Evolutionary conservation across 2,329 filamentous ascomycete species (phyloP).

Genomic region (Monilinia polystroma): DNA sequence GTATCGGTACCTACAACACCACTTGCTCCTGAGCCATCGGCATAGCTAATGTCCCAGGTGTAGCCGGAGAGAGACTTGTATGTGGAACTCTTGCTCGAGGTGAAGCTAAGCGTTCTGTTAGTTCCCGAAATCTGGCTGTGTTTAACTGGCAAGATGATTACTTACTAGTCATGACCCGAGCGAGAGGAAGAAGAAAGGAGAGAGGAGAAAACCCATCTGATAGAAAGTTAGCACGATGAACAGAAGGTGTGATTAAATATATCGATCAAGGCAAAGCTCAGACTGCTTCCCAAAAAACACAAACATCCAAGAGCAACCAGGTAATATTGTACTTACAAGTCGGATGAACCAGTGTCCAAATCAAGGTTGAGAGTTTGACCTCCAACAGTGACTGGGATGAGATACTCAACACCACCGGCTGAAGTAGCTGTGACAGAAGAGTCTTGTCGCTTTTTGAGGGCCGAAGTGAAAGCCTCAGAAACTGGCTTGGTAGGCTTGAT

Average conservation of each 20-base stretch:
- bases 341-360: conserved; percentile 39
- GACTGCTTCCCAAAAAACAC: background rate
- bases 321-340: conserved; percentile 36
- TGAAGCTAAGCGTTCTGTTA: conserved; percentile 32
- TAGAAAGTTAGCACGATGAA: conserved; percentile 1
- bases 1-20: conserved; percentile 40
- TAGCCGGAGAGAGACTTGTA: conserved; percentile 34
- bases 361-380: conserved; percentile 38
- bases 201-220: conserved; percentile 39
- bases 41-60: conserved; percentile 39
- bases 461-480: conserved; percentile 30
- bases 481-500: conserved; percentile 35
- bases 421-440: conserved; percentile 32
- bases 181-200: conserved; percentile 27
- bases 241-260: background rate
- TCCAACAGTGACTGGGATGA: conserved; percentile 34
- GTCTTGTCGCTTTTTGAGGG: conserved; percentile 38
- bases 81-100: conserved; percentile 33
- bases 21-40: conserved; percentile 42
- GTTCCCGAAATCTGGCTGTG: background rate
- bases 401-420: conserved; percentile 34
- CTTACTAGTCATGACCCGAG: conserved; percentile 18
- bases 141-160: background rate
- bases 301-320: background rate
- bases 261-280: background rate